A percentile compares a stretch with the other conserved stretches of the same genome.
Conservation (phyloP, 116 monocot genomes). For the Phalaenopsis hybrid region DNA sequence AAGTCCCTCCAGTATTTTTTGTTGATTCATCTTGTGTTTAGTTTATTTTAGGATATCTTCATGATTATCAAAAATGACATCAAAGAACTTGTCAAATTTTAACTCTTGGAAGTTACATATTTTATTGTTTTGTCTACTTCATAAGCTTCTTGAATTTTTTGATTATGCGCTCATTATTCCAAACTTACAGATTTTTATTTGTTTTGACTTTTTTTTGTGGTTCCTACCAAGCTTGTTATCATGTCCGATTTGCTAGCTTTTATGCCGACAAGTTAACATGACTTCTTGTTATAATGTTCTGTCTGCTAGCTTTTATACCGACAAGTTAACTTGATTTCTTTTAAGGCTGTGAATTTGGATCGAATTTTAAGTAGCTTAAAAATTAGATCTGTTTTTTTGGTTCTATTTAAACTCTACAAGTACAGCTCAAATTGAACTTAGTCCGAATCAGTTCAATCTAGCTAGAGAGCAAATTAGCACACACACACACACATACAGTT, state of each 20-base stretch:
- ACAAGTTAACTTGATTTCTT: not conserved
- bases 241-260: not conserved
- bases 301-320: not conserved
- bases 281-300: not conserved
- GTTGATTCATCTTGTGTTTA: not conserved
- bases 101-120: not conserved
- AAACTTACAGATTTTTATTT: not conserved
- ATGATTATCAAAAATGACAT: not conserved
- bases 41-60: not conserved
- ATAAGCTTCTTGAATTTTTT: not conserved
- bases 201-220: not conserved
- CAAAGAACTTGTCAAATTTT: not conserved
- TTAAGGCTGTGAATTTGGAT: not conserved
- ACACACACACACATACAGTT: not conserved
- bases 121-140: not conserved
- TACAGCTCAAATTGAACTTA: not conserved
- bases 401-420: not conserved
- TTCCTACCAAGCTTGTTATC: not conserved
- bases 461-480: not conserved
- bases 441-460: not conserved
- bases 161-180: too few species aligned
- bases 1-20: not conserved
- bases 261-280: not conserved
- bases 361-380: not conserved
- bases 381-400: not conserved